Base-by-base conservation (phyloP, 441 rosid genomes). In the Isatis lusitanica region DNA sequence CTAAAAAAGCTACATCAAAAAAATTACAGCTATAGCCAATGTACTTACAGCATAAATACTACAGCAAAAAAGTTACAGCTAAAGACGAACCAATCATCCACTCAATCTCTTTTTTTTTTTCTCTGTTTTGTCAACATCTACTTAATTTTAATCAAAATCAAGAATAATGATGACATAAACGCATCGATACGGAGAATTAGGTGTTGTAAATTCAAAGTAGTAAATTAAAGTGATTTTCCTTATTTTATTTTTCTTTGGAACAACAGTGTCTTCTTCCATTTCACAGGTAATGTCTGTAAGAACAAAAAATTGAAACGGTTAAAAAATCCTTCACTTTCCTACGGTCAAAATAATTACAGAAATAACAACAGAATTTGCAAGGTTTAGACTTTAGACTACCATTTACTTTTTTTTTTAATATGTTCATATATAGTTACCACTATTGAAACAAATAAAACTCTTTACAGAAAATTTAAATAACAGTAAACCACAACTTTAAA, bases 71-170 rank as follows among this genome's bases (percentile, higher is more conserved):
- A n/a, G n/a, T n/a, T n/a, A n/a, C n/a, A n/a, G n/a, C n/a, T n/a
- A n/a, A n/a, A n/a, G n/a, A n/a, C n/a, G n/a, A n/a, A n/a, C n/a
- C n/a, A n/a, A n/a, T n/a, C n/a, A n/a, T n/a, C n/a, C n/a, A n/a
- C n/a, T n/a, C 68, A 60, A 21, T 50, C 68, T 15, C n/a, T n/a
- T n/a, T 28, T 9, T 39, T 44, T 9, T 39, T 44, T 5, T 42
- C 11, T 56, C 28, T 38, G 9, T 38, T 6, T 42, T 21, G 67
- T 74, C 73, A 31, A 31, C 68, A 18, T 74, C 73, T 66, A 50
- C 38, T 53, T 72, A 42, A 17, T 66, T 17, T 26, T 16, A 44
- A 66, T 66, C 16, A 40, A 66, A 40, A 58, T 66, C 63, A 74
- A 51, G n/a, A 40, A 38, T 38, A 66, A 48, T 59, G 15, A 40